Percentiles rank a stretch among this genome's conserved stretches.
Evolutionary conservation across 2,329 filamentous ascomycete genomes (phyloP).

Genomic region (Claviceps cyperi): DNA sequence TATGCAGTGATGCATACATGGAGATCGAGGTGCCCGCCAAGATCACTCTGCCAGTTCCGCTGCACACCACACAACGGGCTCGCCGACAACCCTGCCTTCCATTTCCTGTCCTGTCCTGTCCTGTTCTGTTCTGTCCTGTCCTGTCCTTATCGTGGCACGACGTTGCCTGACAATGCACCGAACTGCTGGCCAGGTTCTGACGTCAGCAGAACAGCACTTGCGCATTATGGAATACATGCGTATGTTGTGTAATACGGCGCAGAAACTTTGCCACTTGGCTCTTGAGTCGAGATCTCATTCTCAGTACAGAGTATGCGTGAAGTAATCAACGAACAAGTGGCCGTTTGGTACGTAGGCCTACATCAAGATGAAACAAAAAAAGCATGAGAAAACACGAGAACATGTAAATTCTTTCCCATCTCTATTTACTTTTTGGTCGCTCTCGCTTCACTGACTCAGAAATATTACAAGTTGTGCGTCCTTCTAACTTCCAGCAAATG

Average conservation of each 20-base stretch:
- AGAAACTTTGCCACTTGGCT: neutral
- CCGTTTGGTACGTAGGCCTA: too few relatives aligned
- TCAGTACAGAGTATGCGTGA: neutral
- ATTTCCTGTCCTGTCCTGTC: too few relatives aligned
- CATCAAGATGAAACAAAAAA: neutral
- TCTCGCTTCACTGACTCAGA: neutral
- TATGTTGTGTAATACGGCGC: neutral
- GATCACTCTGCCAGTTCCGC: neutral
- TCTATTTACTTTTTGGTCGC: neutral
- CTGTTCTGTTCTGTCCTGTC: neutral
- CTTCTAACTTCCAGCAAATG: constrained; percentile 1
- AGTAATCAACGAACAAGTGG: neutral
- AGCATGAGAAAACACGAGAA: neutral
- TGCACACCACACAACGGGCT: too few relatives aligned
- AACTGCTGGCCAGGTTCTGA: neutral
- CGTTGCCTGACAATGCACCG: neutral
- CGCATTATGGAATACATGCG: neutral
- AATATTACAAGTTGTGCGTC: neutral
- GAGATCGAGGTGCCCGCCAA: neutral
- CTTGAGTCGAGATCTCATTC: neutral
- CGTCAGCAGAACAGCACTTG: neutral
- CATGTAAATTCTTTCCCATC: neutral
- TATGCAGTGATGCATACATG: neutral
- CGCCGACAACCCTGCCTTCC: too few relatives aligned
- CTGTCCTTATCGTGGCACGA: neutral